A percentile compares a stretch with the other conserved stretches of the same genome.
These are phyloP conservation scores for Paraconiothyrium brasiliense DNA, from an alignment of 2,329 filamentous ascomycete genomes.

Conservation along the genomic window DNA sequence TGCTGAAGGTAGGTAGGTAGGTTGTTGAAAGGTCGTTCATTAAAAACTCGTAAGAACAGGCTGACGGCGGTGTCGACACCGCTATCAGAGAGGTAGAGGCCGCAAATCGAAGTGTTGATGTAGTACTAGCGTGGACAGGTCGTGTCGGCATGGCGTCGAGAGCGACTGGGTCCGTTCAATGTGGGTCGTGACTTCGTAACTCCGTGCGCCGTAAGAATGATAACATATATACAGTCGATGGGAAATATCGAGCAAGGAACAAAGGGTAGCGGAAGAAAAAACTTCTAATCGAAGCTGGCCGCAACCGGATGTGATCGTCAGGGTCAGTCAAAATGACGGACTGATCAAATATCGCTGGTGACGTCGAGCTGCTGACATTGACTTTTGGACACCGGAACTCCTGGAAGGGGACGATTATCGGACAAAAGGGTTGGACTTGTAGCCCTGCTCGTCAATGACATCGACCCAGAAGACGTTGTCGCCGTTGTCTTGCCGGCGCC, in stretches of 20 bases:
- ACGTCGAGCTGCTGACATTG: not conserved
- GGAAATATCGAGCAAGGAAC: not conserved
- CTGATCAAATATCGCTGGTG: not conserved
- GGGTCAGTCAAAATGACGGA: not conserved
- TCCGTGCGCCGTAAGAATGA: conserved; percentile 10
- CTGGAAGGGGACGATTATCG: not conserved
- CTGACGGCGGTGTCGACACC: conserved; percentile 5
- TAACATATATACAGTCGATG: conserved; percentile 4
- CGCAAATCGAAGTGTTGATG: not conserved
- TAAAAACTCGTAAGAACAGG: conserved; percentile 30
- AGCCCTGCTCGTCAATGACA: conserved; percentile 65
- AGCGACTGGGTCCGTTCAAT: not conserved
- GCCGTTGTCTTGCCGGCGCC: conserved; percentile 61
- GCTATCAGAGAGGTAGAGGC: conserved; percentile 4
- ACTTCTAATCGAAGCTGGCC: not conserved
- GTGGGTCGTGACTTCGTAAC: not conserved
- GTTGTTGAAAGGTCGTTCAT: conserved; percentile 38
- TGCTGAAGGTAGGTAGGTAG: conserved; percentile 23
- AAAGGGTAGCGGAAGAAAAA: not conserved
- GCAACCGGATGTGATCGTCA: not conserved
- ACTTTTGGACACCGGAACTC: not conserved
- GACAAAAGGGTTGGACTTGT: conserved; percentile 55
- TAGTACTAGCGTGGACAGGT: conserved; percentile 5
- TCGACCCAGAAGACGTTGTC: conserved; percentile 65
- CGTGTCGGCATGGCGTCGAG: conserved; percentile 7